phyloP scores from a whole-genome alignment of 2,329 filamentous ascomycete genomes.

The Biscogniauxia mediterranea region DNA sequence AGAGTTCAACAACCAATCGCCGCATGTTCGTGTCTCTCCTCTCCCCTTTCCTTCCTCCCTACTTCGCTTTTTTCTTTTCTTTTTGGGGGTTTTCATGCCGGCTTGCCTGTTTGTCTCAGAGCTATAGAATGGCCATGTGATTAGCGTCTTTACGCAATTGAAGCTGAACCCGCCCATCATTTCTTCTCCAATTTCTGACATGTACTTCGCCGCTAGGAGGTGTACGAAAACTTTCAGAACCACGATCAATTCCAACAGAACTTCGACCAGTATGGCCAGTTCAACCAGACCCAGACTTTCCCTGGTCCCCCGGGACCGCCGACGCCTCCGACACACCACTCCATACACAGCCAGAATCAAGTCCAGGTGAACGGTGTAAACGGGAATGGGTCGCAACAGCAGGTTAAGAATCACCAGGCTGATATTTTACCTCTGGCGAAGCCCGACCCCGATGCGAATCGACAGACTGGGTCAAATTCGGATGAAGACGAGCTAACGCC shows the following conservation, averaged over 20 bases:
- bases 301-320: slow-evolving; percentile 52
- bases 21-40: slow-evolving; percentile 47
- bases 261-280: slow-evolving; percentile 46
- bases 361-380: slow-evolving; percentile 22
- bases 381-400: slow-evolving; percentile 15
- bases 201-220: slow-evolving; percentile 45
- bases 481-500: slow-evolving; percentile 56
- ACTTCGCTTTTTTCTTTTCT: not conserved
- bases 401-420: slow-evolving; percentile 23
- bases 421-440: slow-evolving; percentile 38
- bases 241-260: slow-evolving; percentile 46
- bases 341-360: slow-evolving; percentile 26
- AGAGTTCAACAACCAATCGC: slow-evolving; percentile 54
- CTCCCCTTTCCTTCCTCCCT: not conserved
- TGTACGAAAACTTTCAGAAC: slow-evolving; percentile 46
- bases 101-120: not conserved
- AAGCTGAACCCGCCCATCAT: not conserved
- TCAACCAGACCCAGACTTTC: slow-evolving; percentile 39
- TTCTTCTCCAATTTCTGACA: slow-evolving; percentile 1
- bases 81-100: too few relatives aligned
- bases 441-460: slow-evolving; percentile 39
- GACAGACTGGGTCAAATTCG: slow-evolving; percentile 48
- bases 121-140: slow-evolving; percentile 19
- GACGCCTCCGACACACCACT: slow-evolving; percentile 47
- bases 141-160: slow-evolving; percentile 1